Evolutionary conservation across 257 asterid genomes (phyloP).

Genomic region (Mentha longifolia): DNA sequence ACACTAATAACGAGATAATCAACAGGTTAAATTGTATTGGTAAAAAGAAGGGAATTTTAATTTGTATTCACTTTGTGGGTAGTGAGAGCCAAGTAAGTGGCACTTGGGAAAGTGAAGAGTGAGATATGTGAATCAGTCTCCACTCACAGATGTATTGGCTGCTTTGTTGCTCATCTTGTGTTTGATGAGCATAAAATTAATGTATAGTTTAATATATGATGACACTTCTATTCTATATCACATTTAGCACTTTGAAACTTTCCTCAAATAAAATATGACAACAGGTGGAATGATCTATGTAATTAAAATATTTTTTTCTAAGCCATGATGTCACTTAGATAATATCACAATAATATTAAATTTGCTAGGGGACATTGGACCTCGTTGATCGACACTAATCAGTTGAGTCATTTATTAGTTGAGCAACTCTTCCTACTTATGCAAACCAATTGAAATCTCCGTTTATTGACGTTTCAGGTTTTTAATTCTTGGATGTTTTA

Average conservation of each 20-base stretch:
- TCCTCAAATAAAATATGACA: slow-evolving; percentile 2
- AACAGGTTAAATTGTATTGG: background rate
- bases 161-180: slow-evolving; percentile 27
- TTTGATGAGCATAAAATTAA: background rate
- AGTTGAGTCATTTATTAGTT: too few species aligned
- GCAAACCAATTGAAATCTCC: too few species aligned
- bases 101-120: slow-evolving; percentile 21
- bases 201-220: background rate
- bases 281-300: slow-evolving; percentile 6
- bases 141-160: slow-evolving; percentile 26
- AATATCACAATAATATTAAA: too few species aligned
- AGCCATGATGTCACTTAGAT: slow-evolving; percentile 55
- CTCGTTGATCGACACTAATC: too few species aligned
- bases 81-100: slow-evolving; percentile 29
- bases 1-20: background rate
- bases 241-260: slow-evolving; percentile 27
- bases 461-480: too few species aligned
- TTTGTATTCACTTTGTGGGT: background rate
- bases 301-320: slow-evolving; percentile 29
- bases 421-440: too few species aligned
- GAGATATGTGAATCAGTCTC: slow-evolving; percentile 29
- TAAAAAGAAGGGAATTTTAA: background rate
- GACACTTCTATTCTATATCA: background rate
- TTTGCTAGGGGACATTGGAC: too few species aligned
- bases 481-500: too few species aligned